Base-by-base conservation (phyloP, 257 asterid genomes). In the Solanum lycopersicoides region DNA sequence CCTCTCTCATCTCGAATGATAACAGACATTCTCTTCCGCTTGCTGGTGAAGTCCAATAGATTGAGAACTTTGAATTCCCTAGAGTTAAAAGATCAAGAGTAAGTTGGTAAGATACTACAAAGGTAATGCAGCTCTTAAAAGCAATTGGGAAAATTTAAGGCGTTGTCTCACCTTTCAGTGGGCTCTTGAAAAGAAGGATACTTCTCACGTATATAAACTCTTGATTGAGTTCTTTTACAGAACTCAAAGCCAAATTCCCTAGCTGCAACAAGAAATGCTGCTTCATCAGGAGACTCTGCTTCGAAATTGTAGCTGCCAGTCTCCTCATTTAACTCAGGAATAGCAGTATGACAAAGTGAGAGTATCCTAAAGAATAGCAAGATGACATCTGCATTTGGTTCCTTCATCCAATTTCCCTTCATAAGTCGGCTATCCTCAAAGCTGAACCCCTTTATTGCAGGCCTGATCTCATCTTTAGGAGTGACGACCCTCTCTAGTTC, bases 211-310 rank as follows among this genome's bases (percentile, higher is more conserved):
- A 96, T 96, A 90, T 87, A 85, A 74, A 94, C 89, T 87, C 93
- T 90, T 45, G 98, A 92, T 89, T 93, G 98, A 77, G 99, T 95
- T 94, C 99, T 94, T 91, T 89, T 95, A 90, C 93, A 94, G 82
- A 96, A 94, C 92, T 95, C 99, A 88, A 96, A 96, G 74, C 99
- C 99, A 66, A 96, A 94, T 94, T 96, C 99, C 91, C 98, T 94
- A 59, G 98, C 99, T 50, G 99, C 98, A 89, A 95, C 94, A 86
- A 96, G 95, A 92, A 96, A 96, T 41, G 99, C 90, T 39, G 95
- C 94, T 93, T 96, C 99, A 90, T 96, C 99, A 2, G 99, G 99
- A 6, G 99, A 96, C 72, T 96, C 99, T 56, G 98, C 98, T 92
- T 96, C 99, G 89, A 95, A 96, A 41, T 93, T 92, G 65, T 92